Percentiles rank a stretch among this genome's conserved stretches.
Conservation (phyloP, 345 rosid species). For the Eutrema heterophyllum region DNA sequence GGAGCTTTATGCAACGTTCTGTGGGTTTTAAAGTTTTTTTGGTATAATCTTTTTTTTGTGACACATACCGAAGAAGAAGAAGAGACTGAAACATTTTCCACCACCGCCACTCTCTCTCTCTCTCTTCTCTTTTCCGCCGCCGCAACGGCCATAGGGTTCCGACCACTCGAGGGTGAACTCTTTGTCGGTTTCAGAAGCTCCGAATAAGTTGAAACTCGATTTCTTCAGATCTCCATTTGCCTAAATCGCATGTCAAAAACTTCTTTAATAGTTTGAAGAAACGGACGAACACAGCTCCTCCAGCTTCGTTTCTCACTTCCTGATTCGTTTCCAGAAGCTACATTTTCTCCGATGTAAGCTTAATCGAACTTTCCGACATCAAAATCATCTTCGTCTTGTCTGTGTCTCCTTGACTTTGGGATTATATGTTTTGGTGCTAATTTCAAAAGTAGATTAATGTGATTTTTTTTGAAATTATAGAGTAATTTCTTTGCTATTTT, state of each 20-base stretch:
- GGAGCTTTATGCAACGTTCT: slow-evolving; percentile 27
- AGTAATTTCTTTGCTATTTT: not conserved
- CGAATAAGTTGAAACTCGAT: not conserved
- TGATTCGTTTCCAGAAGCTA: slow-evolving; percentile 12
- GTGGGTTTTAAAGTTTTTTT: slow-evolving; percentile 5
- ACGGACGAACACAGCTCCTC: not conserved
- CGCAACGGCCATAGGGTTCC: slow-evolving; percentile 17
- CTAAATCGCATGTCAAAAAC: not conserved
- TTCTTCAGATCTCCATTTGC: slow-evolving; percentile 29
- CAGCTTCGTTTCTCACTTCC: not conserved
- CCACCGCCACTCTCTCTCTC: not conserved
- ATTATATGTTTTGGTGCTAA: not conserved
- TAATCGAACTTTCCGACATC: not conserved
- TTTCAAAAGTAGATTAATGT: not conserved
- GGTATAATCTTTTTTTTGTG: not conserved
- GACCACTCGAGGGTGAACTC: not conserved
- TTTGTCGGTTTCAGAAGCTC: not conserved
- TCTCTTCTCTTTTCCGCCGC: not conserved
- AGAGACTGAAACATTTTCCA: slow-evolving; percentile 4
- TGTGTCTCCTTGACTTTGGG: not conserved
- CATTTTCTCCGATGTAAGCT: slow-evolving; percentile 32
- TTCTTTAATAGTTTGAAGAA: too few relatives aligned
- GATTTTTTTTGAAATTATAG: not conserved
- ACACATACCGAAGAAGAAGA: slow-evolving; percentile 4
- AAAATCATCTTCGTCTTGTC: not conserved